Conservation (phyloP, 2,329 filamentous ascomycete species). For the Alternaria sp. region DNA sequence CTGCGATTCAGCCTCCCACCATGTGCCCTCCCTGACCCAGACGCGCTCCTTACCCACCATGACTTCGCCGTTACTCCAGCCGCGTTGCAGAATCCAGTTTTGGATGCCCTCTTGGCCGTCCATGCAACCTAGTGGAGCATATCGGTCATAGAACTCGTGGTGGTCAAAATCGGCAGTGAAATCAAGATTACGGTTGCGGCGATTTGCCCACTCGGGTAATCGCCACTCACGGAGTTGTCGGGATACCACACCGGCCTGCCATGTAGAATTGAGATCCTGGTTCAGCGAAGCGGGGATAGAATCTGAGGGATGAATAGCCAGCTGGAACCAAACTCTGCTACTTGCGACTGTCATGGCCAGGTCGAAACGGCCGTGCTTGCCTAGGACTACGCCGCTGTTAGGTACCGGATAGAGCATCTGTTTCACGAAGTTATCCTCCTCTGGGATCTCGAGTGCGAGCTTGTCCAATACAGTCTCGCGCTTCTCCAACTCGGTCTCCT, state of each 20-base stretch:
- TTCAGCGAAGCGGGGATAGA: slow-evolving; percentile 78
- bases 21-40: slow-evolving; percentile 92
- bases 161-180: slow-evolving; percentile 97
- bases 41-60: slow-evolving; percentile 89
- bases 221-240: slow-evolving; percentile 93
- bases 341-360: slow-evolving; percentile 76
- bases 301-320: slow-evolving; percentile 90
- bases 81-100: slow-evolving; percentile 90
- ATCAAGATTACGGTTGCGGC: slow-evolving; percentile 87
- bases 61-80: slow-evolving; percentile 98
- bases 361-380: slow-evolving; percentile 80
- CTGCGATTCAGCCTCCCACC: slow-evolving; percentile 98
- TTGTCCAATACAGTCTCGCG: slow-evolving; percentile 86
- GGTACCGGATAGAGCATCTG: slow-evolving; percentile 80
- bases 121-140: slow-evolving; percentile 81
- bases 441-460: slow-evolving; percentile 80
- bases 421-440: slow-evolving; percentile 83
- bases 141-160: slow-evolving; percentile 88
- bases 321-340: slow-evolving; percentile 94
- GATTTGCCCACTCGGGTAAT: slow-evolving; percentile 94
- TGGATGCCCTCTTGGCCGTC: slow-evolving; percentile 93
- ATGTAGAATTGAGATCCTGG: slow-evolving; percentile 78
- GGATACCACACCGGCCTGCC: slow-evolving; percentile 93
- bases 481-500: slow-evolving; percentile 81
- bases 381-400: slow-evolving; percentile 81